Percentiles rank a stretch among this genome's conserved stretches.
phyloP scores from a whole-genome alignment of 1,284 basidiomycete species.

The Naganishia albida region DNA sequence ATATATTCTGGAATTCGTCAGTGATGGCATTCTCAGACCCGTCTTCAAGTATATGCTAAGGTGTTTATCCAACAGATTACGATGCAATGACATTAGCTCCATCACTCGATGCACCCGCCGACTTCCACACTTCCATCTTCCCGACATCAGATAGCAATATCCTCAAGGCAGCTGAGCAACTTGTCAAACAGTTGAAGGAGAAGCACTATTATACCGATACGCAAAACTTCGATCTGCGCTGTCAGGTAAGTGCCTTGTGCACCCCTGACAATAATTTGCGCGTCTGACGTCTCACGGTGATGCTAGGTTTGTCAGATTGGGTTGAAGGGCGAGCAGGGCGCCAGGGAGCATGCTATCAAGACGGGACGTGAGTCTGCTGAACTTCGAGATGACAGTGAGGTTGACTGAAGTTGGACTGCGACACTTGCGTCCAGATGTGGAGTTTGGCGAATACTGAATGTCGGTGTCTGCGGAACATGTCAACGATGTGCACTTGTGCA shows the following conservation, averaged over 20 bases:
- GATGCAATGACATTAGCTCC: conserved; percentile 85
- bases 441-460: conserved; percentile 79
- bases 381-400: too few species aligned
- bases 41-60: not conserved
- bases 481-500: not conserved
- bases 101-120: conserved; percentile 66
- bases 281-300: conserved; percentile 30
- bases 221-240: conserved; percentile 81
- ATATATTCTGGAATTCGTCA: conserved; percentile 84
- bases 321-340: conserved; percentile 88
- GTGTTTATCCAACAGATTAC: conserved; percentile 60
- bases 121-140: conserved; percentile 87
- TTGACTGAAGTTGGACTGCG: conserved; percentile 1
- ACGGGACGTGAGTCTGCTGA: conserved; percentile 29
- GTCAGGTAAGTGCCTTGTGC: conserved; percentile 61
- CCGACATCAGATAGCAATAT: conserved; percentile 63
- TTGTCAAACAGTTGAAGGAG: conserved; percentile 69
- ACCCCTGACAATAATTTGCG: not conserved
- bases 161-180: conserved; percentile 66
- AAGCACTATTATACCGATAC: conserved; percentile 88
- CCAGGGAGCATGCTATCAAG: conserved; percentile 73
- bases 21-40: conserved; percentile 31
- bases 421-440: conserved; percentile 47
- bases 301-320: conserved; percentile 59
- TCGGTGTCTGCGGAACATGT: not conserved